Evolutionary conservation across 176 grass and related monocot species (phyloP), one percentile per base, ranked within the genome.

Genomic region (Tuctoria greenei): DNA sequence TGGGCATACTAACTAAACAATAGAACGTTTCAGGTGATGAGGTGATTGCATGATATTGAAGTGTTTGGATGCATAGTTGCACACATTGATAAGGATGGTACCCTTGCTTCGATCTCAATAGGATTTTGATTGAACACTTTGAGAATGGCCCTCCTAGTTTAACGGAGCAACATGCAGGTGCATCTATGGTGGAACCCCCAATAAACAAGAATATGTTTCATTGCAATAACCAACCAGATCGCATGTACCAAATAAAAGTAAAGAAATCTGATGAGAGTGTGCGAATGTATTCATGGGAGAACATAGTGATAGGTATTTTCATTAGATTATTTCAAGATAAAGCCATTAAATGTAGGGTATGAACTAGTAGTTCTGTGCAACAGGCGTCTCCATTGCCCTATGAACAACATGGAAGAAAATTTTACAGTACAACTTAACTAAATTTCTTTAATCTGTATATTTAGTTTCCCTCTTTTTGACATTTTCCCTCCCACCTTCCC

Each of bases 1-100:
- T 42, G 73, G 67, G 26, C 24, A 63, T 23, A 68, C 14, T 43
- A 54, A 67, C 41, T 9, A 61, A 35, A 69, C 21, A 68, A 57
- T 17, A 24, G 75, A 50, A 4, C 47, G 4, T 63, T n/a, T 55
- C 57, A 68, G 23, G 42, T 54, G 24, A 42, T 55, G 44, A 68
- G 23, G 42, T 54, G 24, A 42, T 62, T 57, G 13, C 76, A 24
- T 34, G 39, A 68, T 9, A 20, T 44, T 51, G n/a, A 50, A 79
- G 10, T 23, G 10, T 20, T 23, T 58, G 13, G 14, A 58, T 40
- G 51, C 10, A 69, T 56, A 72, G 27, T 13, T 66, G 50, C 21
- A 46, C 1, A 69, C 55, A 59, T 51, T 37, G 26, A 17, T 62
- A n/a, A 41, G 28, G 15, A 25, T 25, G 8, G 4, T 18, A 23